These are phyloP conservation scores for Kwoniella shandongensis DNA, from an alignment of 768 basidiomycete genomes.

Conservation along the genomic window DNA sequence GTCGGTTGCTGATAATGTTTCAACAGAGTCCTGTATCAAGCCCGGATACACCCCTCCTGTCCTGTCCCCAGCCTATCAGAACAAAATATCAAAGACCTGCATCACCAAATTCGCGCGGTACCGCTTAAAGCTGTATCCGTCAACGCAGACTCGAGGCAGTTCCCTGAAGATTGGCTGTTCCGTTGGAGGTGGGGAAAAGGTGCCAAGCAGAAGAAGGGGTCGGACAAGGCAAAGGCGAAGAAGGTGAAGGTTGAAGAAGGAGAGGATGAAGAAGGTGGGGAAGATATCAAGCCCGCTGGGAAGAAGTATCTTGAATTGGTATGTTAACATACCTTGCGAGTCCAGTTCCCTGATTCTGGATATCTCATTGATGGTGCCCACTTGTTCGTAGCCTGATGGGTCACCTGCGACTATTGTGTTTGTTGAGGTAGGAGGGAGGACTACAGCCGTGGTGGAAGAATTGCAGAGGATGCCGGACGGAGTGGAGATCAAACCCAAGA, in stretches of 20 bases:
- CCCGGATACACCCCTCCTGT: conserved; percentile 70
- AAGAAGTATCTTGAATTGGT: conserved; percentile 39
- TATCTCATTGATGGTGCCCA: not conserved
- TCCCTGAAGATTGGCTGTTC: conserved; percentile 59
- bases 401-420: conserved; percentile 70
- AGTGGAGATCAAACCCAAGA: conserved; percentile 47
- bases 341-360: not conserved
- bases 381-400: conserved; percentile 62
- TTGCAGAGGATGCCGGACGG: conserved; percentile 59
- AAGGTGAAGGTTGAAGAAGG: conserved; percentile 15
- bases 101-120: conserved; percentile 61
- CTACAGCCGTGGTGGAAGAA: conserved; percentile 69
- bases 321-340: conserved; percentile 4
- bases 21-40: conserved; percentile 64
- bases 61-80: conserved; percentile 62
- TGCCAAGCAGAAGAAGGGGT: conserved; percentile 35
- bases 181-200: conserved; percentile 52
- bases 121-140: conserved; percentile 65
- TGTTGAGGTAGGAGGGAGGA: conserved; percentile 73
- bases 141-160: conserved; percentile 68
- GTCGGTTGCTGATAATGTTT: conserved; percentile 58
- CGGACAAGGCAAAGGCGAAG: conserved; percentile 29
- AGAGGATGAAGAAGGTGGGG: conserved; percentile 29
- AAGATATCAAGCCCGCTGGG: conserved; percentile 35
- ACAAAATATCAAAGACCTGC: conserved; percentile 59